Percentiles rank a stretch among this genome's conserved stretches.
Evolutionary conservation across 495 filamentous ascomycete species (phyloP).

Genomic region (Penicillium bovifimosum): DNA sequence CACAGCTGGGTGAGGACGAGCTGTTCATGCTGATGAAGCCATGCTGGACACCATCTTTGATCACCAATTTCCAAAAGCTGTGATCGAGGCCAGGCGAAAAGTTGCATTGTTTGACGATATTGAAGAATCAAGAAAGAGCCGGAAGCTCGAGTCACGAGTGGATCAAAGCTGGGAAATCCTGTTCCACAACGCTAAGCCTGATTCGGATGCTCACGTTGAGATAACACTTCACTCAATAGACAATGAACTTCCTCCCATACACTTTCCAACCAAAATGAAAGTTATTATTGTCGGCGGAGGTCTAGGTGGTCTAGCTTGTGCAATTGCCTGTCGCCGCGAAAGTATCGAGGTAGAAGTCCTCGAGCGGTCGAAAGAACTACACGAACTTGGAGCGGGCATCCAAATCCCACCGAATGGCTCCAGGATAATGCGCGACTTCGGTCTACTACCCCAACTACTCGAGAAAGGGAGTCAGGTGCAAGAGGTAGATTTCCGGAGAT

Average conservation of each 20-base stretch:
- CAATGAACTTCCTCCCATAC: background rate
- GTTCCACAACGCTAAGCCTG: background rate
- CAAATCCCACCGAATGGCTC: constrained; percentile 51
- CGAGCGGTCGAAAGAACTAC: constrained; percentile 46
- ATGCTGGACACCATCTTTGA: constrained; percentile 31
- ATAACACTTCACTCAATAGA: background rate
- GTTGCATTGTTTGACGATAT: background rate
- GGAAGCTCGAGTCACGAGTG: no score
- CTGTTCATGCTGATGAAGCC: constrained; percentile 28
- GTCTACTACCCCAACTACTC: constrained; percentile 37
- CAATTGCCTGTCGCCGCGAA: constrained; percentile 50
- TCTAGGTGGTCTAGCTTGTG: constrained; percentile 54
- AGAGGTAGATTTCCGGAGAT: constrained; percentile 48
- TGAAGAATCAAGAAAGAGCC: background rate
- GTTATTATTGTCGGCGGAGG: constrained; percentile 9
- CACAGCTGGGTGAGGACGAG: constrained; percentile 31
- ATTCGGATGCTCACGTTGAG: background rate
- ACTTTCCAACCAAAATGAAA: constrained; percentile 6
- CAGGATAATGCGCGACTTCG: constrained; percentile 42
- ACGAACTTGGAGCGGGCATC: constrained; percentile 46
- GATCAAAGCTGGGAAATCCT: no score
- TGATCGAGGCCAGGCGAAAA: constrained; percentile 20
- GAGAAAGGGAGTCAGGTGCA: constrained; percentile 40
- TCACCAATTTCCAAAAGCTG: constrained; percentile 36
- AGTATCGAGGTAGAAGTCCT: constrained; percentile 55